phyloP scores from a whole-genome alignment of 2,329 filamentous ascomycete species.

The Aureobasidium sp. region DNA sequence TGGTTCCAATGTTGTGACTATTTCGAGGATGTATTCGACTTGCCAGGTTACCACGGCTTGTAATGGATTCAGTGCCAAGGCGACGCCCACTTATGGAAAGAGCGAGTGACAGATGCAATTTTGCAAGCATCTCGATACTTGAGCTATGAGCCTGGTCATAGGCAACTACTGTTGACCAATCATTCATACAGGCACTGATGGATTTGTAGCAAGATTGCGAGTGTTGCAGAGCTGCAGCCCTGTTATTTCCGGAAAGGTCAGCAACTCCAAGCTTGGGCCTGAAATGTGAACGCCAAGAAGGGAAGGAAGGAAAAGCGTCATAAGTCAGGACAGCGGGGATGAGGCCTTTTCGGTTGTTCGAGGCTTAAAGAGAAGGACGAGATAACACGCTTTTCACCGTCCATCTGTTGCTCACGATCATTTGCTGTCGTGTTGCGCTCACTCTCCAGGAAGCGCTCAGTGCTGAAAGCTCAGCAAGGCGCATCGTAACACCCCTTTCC shows the following conservation, averaged over 20 bases:
- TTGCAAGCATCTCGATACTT: neutral
- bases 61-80: neutral
- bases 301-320: slow-evolving; percentile 12
- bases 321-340: slow-evolving; percentile 9
- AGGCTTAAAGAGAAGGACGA: neutral
- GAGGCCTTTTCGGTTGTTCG: slow-evolving; percentile 9
- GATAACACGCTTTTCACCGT: slow-evolving; percentile 3
- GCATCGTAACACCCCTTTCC: neutral
- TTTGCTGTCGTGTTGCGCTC: neutral
- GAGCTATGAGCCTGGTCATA: neutral
- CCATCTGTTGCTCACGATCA: neutral
- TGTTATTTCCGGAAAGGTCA: slow-evolving; percentile 12
- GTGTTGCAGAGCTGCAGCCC: neutral
- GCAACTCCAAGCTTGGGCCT: neutral
- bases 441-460: neutral
- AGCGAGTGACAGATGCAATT: neutral
- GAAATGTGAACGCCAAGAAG: neutral
- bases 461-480: neutral
- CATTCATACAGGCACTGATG: too few relatives aligned
- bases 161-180: neutral
- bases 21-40: neutral
- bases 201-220: neutral
- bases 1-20: neutral
- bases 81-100: neutral
- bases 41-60: neutral